A percentile compares a stretch with the other conserved stretches of the same genome.
Conservation (phyloP, 1,284 basidiomycete species). For the Mycosarcoma mackinlayi region DNA sequence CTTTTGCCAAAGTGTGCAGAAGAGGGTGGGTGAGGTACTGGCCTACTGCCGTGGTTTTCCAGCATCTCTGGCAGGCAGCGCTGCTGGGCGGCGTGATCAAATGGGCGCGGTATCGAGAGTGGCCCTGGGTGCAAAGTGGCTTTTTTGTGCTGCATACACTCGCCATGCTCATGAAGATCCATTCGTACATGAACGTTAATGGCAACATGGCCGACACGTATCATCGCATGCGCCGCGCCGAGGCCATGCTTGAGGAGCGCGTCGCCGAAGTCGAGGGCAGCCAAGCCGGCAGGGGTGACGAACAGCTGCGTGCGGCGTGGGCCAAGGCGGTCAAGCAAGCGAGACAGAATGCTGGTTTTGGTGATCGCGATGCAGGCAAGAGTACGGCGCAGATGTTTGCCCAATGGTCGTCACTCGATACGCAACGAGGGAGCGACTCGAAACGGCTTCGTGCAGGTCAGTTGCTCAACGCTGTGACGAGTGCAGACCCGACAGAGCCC, state of each 20-base stretch:
- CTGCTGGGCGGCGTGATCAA: conserved; percentile 59
- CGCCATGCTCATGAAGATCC: conserved; percentile 94
- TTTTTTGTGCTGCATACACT: conserved; percentile 92
- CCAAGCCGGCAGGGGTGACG: conserved; percentile 31
- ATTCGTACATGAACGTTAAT: conserved; percentile 91
- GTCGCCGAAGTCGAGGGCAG: conserved; percentile 51
- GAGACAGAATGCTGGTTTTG: conserved; percentile 16
- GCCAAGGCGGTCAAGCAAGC: conserved; percentile 35
- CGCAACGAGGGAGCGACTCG: conserved; percentile 43
- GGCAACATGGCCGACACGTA: conserved; percentile 77
- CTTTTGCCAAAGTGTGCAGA: conserved; percentile 73
- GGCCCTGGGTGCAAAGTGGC: conserved; percentile 98
- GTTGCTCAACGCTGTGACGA: conserved; percentile 9
- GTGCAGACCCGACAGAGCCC: not conserved
- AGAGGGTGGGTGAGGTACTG: conserved; percentile 72
- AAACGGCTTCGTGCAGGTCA: conserved; percentile 21
- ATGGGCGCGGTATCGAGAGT: conserved; percentile 72
- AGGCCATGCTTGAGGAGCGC: conserved; percentile 57
- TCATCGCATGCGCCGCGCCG: conserved; percentile 40
- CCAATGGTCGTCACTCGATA: conserved; percentile 33
- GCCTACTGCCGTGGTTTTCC: conserved; percentile 42
- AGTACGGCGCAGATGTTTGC: conserved; percentile 1
- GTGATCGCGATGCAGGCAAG: conserved; percentile 7
- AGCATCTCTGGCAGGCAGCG: conserved; percentile 57
- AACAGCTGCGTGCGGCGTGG: conserved; percentile 40